These are phyloP conservation scores for Ormosia emarginata DNA, from an alignment of 306 rosid species.

Conservation along the genomic window DNA sequence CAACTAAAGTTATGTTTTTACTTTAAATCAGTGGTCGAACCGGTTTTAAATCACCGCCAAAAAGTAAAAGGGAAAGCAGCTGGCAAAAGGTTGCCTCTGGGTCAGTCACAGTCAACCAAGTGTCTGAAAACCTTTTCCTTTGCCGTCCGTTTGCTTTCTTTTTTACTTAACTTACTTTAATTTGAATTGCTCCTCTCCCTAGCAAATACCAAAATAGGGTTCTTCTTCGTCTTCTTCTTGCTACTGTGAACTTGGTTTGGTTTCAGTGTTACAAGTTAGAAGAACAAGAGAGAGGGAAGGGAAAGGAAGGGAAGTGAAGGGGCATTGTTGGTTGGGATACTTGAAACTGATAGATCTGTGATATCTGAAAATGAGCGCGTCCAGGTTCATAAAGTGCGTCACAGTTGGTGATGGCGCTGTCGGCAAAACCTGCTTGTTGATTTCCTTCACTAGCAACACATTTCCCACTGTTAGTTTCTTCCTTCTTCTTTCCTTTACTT, in stretches of 20 bases:
- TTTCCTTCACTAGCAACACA: conserved; percentile 82
- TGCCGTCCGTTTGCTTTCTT: neutral
- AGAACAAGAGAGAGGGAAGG: too few species aligned
- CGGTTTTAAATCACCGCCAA: too few species aligned
- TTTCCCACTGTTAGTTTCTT: conserved; percentile 70
- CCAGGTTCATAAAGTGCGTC: conserved; percentile 91
- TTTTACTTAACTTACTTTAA: neutral
- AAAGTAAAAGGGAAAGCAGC: conserved; percentile 1
- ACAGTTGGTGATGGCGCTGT: conserved; percentile 94
- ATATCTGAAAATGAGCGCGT: conserved; percentile 63
- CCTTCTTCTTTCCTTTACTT: neutral
- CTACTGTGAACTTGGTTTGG: neutral
- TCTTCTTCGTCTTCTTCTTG: neutral
- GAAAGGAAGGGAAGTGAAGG: too few species aligned
- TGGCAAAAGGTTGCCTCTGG: conserved; percentile 47
- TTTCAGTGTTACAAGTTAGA: neutral
- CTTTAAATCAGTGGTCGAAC: neutral
- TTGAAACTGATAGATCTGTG: neutral
- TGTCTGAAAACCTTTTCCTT: neutral
- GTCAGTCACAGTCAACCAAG: conserved; percentile 37
- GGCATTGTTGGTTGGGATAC: neutral
- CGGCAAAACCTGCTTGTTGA: conserved; percentile 87
- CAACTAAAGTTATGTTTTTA: neutral
- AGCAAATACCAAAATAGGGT: conserved; percentile 16
- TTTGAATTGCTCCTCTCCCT: neutral